Evolutionary conservation across 1,284 basidiomycete genomes (phyloP).

Genomic region (Ceratobasidium sp.): DNA sequence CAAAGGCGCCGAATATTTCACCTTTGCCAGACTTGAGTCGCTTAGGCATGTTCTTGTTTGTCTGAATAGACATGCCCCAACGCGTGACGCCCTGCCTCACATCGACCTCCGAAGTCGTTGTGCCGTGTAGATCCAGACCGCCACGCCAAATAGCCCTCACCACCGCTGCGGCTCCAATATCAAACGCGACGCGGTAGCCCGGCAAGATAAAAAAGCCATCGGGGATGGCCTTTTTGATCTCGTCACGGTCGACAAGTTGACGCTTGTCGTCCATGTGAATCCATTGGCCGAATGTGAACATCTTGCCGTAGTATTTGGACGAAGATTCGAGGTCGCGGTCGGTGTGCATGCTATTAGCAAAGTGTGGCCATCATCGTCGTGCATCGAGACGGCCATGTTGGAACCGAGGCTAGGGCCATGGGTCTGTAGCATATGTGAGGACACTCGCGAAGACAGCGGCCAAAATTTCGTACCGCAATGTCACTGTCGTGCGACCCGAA

Average conservation of each 20-base stretch:
- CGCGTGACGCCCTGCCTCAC: neutral
- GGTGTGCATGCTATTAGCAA: conserved; percentile 20
- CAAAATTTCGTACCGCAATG: neutral
- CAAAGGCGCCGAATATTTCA: conserved; percentile 4
- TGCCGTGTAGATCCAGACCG: conserved; percentile 16
- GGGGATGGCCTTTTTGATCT: neutral
- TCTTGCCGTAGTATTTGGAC: conserved; percentile 4
- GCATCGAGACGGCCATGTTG: conserved; percentile 13
- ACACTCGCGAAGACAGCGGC: neutral
- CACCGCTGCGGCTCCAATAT: conserved; percentile 4
- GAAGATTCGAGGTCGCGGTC: conserved; percentile 8
- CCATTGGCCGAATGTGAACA: conserved; percentile 27
- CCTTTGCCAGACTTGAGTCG: neutral
- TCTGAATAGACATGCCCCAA: conserved; percentile 26
- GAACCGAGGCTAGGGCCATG: conserved; percentile 23
- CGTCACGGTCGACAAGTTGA: neutral
- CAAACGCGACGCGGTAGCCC: conserved; percentile 7
- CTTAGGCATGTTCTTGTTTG: conserved; percentile 1
- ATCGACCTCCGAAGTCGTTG: conserved; percentile 4
- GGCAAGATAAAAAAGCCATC: conserved; percentile 20
- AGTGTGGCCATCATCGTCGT: neutral
- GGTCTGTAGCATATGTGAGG: neutral
- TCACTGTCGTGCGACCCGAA: conserved; percentile 20
- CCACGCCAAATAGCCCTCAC: conserved; percentile 17
- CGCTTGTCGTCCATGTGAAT: neutral